phyloP scores from a whole-genome alignment of 2,329 filamentous ascomycete genomes.

The Lachnum nothofagi region DNA sequence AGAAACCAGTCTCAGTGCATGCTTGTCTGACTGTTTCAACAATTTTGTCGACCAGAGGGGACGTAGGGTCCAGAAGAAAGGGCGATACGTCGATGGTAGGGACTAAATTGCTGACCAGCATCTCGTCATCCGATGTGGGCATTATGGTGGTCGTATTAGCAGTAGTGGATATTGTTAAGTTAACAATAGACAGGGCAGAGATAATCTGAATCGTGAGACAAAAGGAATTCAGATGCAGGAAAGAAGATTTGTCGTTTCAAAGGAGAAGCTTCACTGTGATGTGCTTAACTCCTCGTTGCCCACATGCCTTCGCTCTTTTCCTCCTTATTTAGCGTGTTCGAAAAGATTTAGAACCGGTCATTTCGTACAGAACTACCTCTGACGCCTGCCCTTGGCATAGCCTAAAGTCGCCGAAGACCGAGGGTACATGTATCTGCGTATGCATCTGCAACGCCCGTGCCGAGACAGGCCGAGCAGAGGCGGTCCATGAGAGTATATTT shows the following conservation, averaged over 20 bases:
- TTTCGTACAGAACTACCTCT: not conserved
- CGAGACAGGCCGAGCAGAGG: not conserved
- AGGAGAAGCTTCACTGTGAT: not conserved
- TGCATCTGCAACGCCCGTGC: not conserved
- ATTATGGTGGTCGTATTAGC: not conserved
- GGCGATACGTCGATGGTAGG: conserved; percentile 24
- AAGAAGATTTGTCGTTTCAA: not conserved
- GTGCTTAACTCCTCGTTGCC: not conserved
- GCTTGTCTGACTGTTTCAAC: conserved; percentile 38
- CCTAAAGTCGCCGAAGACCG: not conserved
- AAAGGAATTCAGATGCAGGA: not conserved
- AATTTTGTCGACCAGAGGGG: conserved; percentile 17
- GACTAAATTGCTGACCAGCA: conserved; percentile 1
- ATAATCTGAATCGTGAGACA: not conserved
- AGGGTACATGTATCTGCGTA: not conserved
- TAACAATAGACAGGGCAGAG: not conserved
- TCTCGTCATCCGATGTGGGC: not conserved
- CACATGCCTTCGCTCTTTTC: not conserved
- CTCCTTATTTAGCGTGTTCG: not conserved
- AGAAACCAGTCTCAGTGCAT: conserved; percentile 47
- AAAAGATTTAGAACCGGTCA: not conserved
- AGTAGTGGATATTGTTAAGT: not conserved
- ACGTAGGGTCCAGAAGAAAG: conserved; percentile 17
- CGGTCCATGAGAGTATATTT: too few species aligned
- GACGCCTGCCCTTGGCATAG: not conserved